phyloP scores from a whole-genome alignment of 257 asterid genomes.

The Coffea canephora region DNA sequence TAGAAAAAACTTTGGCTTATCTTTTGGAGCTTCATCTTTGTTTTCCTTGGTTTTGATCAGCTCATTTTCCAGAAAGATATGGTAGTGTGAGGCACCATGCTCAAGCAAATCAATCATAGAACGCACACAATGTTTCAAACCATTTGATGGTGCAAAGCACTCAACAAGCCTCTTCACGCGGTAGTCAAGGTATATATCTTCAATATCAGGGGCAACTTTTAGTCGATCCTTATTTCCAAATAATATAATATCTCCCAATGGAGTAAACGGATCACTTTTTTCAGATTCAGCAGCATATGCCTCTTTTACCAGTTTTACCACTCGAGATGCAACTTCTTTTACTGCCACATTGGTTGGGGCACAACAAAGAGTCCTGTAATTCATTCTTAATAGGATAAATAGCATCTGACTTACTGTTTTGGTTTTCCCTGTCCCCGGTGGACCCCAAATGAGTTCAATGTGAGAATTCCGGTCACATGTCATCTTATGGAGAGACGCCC shows the following conservation, averaged over 20 bases:
- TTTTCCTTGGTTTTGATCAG: conserved; percentile 14
- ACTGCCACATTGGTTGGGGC: conserved; percentile 69
- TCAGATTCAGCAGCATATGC: conserved; percentile 19
- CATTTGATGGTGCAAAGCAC: conserved; percentile 23
- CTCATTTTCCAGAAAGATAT: conserved; percentile 28
- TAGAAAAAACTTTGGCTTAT: conserved; percentile 24
- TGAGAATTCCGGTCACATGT: conserved; percentile 22
- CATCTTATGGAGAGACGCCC: conserved; percentile 8
- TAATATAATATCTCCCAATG: conserved; percentile 36
- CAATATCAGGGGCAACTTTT: conserved; percentile 25
- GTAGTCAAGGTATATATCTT: conserved; percentile 31
- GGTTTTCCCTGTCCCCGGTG: conserved; percentile 76
- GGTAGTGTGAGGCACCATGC: conserved; percentile 10
- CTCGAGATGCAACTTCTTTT: conserved; percentile 45
- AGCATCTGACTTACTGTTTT: conserved; percentile 39
- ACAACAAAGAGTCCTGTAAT: conserved; percentile 46
- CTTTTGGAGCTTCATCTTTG: conserved; percentile 24
- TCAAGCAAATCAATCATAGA: conserved; percentile 34
- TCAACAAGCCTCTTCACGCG: conserved; percentile 32
- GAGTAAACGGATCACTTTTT: conserved; percentile 12
- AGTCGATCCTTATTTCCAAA: conserved; percentile 29
- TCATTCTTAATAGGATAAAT: conserved; percentile 35
- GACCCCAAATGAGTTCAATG: conserved; percentile 49
- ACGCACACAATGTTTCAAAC: conserved; percentile 29
- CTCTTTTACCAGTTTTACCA: conserved; percentile 31